phyloP scores from a whole-genome alignment of 1,284 basidiomycete genomes.

The Pseudozyma pruni region DNA sequence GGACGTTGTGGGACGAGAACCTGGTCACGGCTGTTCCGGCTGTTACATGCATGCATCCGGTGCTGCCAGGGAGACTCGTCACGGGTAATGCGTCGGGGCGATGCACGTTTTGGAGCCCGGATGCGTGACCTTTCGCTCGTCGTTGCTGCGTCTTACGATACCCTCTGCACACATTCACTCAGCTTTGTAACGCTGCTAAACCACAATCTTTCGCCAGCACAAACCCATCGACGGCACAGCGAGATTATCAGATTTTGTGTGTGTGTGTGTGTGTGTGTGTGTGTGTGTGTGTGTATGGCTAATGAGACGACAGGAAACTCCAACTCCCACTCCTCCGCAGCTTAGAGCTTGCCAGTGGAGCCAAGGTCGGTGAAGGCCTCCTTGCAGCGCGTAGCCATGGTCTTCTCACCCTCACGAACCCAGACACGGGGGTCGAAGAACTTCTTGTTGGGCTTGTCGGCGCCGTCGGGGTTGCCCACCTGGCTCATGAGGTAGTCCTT shows the following conservation, averaged over 20 bases:
- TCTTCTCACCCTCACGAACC: conserved; percentile 99
- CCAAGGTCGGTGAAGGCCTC: conserved; percentile 90
- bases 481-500: conserved; percentile 67
- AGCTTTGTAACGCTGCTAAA: no score
- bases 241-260: conserved; percentile 5
- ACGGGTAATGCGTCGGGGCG: conserved; percentile 61
- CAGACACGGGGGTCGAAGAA: conserved; percentile 78
- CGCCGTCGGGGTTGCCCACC: conserved; percentile 67
- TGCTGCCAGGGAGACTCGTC: conserved; percentile 44
- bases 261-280: neutral
- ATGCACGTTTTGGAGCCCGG: conserved; percentile 55
- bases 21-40: conserved; percentile 64
- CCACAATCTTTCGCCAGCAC: neutral
- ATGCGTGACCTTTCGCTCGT: conserved; percentile 2
- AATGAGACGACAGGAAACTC: neutral
- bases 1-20: conserved; percentile 60
- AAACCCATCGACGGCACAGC: neutral
- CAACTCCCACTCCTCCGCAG: neutral
- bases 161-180: no score
- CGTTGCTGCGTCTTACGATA: neutral
- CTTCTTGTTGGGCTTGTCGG: conserved; percentile 68
- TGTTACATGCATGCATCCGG: conserved; percentile 62
- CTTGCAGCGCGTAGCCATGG: conserved; percentile 85
- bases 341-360: conserved; percentile 61
- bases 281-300: neutral